Conservation (phyloP, 1,139 yeast genomes). For the Waltiozyma sp. region DNA sequence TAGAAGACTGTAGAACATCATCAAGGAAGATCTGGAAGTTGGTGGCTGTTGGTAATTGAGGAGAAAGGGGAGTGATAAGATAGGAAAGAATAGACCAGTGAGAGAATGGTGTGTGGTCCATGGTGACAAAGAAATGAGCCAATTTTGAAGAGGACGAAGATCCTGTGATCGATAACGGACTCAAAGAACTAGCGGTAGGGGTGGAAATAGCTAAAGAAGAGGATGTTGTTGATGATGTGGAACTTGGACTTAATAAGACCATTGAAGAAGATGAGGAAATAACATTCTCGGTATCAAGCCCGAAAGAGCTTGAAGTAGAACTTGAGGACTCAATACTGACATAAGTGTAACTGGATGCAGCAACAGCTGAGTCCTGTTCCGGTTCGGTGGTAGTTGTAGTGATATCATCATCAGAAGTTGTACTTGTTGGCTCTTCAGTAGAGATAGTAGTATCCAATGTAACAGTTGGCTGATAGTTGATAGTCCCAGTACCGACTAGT, state of each 20-base stretch:
- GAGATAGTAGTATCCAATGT: background rate
- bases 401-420: background rate
- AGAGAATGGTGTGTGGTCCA: background rate
- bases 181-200: background rate
- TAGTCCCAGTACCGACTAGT: background rate
- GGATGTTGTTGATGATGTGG: background rate
- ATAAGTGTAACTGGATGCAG: too few species aligned
- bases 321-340: too few species aligned
- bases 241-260: background rate
- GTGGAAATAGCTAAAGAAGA: background rate
- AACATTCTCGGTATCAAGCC: background rate
- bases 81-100: background rate
- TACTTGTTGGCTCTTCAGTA: background rate
- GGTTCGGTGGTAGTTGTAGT: background rate
- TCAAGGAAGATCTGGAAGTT: background rate
- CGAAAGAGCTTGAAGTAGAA: background rate
- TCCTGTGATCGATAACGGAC: background rate
- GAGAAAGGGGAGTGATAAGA: background rate
- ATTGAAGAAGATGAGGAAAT: background rate
- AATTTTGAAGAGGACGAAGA: background rate
- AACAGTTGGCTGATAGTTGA: background rate
- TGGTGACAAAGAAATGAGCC: background rate
- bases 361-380: too few species aligned
- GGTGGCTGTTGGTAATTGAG: background rate
- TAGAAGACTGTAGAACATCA: background rate